A percentile compares a stretch with the other conserved stretches of the same genome.
phyloP scores from a whole-genome alignment of 805 yeast species.

The Candida piceae region DNA sequence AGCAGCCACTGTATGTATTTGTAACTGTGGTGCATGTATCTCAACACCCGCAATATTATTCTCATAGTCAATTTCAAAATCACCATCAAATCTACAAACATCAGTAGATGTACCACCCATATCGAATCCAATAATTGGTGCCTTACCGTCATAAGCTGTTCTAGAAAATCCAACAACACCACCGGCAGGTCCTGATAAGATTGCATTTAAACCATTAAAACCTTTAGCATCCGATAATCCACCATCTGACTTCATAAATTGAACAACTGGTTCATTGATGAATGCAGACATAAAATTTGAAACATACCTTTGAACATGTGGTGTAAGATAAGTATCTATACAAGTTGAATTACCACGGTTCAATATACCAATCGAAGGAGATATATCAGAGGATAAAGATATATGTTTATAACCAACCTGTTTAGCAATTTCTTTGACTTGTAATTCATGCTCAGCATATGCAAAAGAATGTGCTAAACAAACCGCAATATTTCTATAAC shows the following conservation, averaged over 20 bases:
- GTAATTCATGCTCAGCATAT: slow-evolving; percentile 34
- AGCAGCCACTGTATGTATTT: slow-evolving; percentile 29
- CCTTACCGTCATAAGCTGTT: slow-evolving; percentile 38
- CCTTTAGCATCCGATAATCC: slow-evolving; percentile 47
- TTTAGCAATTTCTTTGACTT: slow-evolving; percentile 30
- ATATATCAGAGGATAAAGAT: slow-evolving; percentile 31
- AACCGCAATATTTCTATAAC: slow-evolving; percentile 26
- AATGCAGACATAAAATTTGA: slow-evolving; percentile 32
- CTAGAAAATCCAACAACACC: slow-evolving; percentile 51
- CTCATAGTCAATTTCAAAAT: slow-evolving; percentile 28
- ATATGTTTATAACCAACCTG: slow-evolving; percentile 37
- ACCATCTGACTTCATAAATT: slow-evolving; percentile 56
- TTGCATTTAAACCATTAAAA: slow-evolving; percentile 48
- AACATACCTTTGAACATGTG: slow-evolving; percentile 35
- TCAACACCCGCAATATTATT: slow-evolving; percentile 30
- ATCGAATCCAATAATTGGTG: slow-evolving; percentile 34
- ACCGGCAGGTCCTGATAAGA: slow-evolving; percentile 55
- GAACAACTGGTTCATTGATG: slow-evolving; percentile 33
- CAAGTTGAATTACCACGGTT: slow-evolving; percentile 37
- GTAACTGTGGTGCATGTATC: slow-evolving; percentile 32
- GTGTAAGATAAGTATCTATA: slow-evolving; percentile 39
- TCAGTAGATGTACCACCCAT: slow-evolving; percentile 37
- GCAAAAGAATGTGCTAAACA: slow-evolving; percentile 34
- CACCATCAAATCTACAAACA: slow-evolving; percentile 30
- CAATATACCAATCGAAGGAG: slow-evolving; percentile 33